Percentiles rank a stretch among this genome's conserved stretches.
phyloP scores from a whole-genome alignment of 345 rosid genomes.

The Citrus sinensis region DNA sequence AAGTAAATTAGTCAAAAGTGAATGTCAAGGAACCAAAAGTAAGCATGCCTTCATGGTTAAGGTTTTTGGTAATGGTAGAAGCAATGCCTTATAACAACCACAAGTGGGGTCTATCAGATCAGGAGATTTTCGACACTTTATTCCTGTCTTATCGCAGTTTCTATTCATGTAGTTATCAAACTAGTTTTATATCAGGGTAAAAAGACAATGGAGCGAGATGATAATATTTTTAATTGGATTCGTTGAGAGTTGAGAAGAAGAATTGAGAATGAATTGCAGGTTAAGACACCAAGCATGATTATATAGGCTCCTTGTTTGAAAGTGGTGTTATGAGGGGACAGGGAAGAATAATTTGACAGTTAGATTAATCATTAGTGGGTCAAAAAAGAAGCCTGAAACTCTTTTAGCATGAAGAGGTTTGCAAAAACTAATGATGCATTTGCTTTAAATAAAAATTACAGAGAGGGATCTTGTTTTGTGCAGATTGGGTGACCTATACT shows the following conservation, averaged over 20 bases:
- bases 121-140: conserved; percentile 6
- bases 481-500: background rate
- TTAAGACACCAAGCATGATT: conserved; percentile 6
- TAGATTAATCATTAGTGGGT: conserved; percentile 20
- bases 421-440: conserved; percentile 13
- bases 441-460: background rate
- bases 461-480: background rate
- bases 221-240: conserved; percentile 8
- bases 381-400: conserved; percentile 19
- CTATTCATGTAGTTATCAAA: conserved; percentile 3
- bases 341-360: conserved; percentile 19
- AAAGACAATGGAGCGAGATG: conserved; percentile 4
- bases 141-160: conserved; percentile 5
- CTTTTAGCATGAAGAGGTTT: conserved; percentile 1
- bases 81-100: background rate
- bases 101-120: conserved; percentile 11
- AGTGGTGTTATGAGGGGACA: conserved; percentile 24
- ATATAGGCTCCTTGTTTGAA: conserved; percentile 13
- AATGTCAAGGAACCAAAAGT: background rate
- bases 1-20: conserved; percentile 6
- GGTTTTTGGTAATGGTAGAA: background rate
- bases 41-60: background rate
- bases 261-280: conserved; percentile 11
- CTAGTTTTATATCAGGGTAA: background rate
- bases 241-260: conserved; percentile 5